Evolutionary conservation across 352 stramenopile species (phyloP), one percentile per base, ranked within the genome.

Genomic region (Pythium sukuiense): DNA sequence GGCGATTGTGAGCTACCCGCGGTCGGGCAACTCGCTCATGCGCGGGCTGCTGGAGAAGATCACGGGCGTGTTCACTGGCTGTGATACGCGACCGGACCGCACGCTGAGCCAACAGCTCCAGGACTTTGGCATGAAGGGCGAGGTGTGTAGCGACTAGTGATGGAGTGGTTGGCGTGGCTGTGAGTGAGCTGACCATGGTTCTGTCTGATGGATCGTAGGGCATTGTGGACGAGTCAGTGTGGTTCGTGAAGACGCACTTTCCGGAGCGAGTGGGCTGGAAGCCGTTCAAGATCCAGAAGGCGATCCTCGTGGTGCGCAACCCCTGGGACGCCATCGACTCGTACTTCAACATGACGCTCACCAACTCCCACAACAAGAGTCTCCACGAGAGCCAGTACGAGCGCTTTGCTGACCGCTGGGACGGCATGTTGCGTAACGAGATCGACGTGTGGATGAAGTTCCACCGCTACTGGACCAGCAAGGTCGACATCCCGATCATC

Each of bases 281-380:
- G 73, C 70, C 70, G 20, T 90, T 92, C 70, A 78, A 67, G 41
- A 76, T 78, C 39, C 75, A 92, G 59, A 94, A 94, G 55, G 83
- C 85, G n/a, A 93, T 96, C 61, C 73, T 96, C 14, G 86, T 96
- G 9, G 86, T 96, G 62, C 87, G 97, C 48, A 99, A 99, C 74
- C 97, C 97, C 1, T 99, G 97, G 84, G 97, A 99, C 87, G 92
- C 96, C 27, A 99, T 99, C 74, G 96, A 99, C 65, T 99, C 96
- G 53, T 99, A 99, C 79, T 99, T 99, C 72, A 99, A 99, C 78
- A 96, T 99, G 83, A 96, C 88, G 53, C 77, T 98, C 56, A 98
- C 93, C 18, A 97, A 98, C 70, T 94, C 90, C 54, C 93, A 98
- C 80, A 95, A 96, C 70, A 91, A 95, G 76, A 97, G 89, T 41